Base-by-base conservation (phyloP, 306 rosid genomes). In the Prosopis cineraria region DNA sequence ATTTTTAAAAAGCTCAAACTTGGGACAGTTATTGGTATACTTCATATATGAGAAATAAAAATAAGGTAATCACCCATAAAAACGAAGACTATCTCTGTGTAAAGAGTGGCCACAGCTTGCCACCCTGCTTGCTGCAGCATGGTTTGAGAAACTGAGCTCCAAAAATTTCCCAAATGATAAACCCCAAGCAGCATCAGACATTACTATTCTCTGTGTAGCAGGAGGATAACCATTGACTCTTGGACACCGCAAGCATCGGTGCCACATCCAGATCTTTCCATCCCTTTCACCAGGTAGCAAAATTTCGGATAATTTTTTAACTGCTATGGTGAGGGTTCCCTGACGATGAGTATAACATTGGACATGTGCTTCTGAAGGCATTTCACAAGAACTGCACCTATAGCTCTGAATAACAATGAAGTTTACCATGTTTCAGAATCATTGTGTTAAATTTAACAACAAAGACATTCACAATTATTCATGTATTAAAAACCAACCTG, bases 151-250 rank as follows among this genome's bases (percentile, higher is more conserved):
- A 79, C 99, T 96, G 76, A 96, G 98, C 92, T 96, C 99, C 96
- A 96, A 89, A 90, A 96, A 96, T 81, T 96, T 96, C 70, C 99
- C 99, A 71, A 96, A 93, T 24, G 99, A 96, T 79, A 96, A 87
- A 79, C 98, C 99, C 99, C 99, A 96, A 33, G 99, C 99, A 75
- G 99, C 99, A 86, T 96, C 97, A 69, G 99, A 93, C 99, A 96
- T 96, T 70, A 96, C 81, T 80, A 96, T 88, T 87, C 99, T 87
- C 36, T 84, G 88, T 64, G 97, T 96, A 58, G 99, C 96, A 65
- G 97, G 97, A 68, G 99, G 99, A 84, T 90, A 96, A n/a, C 99
- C 97, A 77, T 83, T 83, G 78, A 63, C 81, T 79, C 97, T 88
- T 58, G 98, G 99, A 79, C 99, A 96, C 74, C 92, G 89, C 85